Conservation (phyloP, 345 rosid genomes). For the Eucalyptus polyanthemos region DNA sequence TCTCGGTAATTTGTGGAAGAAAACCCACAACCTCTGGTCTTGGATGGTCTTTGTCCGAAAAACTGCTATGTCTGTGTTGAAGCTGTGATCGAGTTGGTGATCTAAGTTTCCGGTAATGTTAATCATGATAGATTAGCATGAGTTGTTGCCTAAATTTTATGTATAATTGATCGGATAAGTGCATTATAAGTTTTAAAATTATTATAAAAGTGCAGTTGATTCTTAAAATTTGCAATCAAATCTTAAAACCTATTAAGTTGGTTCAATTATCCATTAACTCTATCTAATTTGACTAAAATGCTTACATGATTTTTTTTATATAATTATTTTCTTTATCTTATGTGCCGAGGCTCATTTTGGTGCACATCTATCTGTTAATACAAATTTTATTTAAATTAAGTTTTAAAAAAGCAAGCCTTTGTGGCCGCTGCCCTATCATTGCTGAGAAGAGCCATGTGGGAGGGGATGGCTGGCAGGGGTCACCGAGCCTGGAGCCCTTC, state of each 20-base stretch:
- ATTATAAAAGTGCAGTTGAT: accelerated
- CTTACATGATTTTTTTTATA: accelerated
- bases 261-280: no score
- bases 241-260: background rate
- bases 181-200: accelerated
- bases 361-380: background rate
- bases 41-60: background rate
- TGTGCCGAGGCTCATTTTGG: background rate
- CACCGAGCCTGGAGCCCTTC: accelerated
- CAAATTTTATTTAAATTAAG: no score
- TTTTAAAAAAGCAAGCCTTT: background rate
- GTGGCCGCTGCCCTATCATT: accelerated
- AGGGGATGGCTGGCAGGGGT: accelerated
- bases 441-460: background rate
- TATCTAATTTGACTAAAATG: accelerated
- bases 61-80: background rate
- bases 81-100: background rate
- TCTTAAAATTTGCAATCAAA: no score
- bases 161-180: background rate
- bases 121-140: background rate
- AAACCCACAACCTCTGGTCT: background rate
- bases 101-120: background rate
- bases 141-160: background rate
- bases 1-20: background rate
- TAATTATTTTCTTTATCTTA: no score